These are phyloP conservation scores for Linnemannia hyalina DNA, from an alignment of 192 early-diverging fungal species.

Conservation along the genomic window DNA sequence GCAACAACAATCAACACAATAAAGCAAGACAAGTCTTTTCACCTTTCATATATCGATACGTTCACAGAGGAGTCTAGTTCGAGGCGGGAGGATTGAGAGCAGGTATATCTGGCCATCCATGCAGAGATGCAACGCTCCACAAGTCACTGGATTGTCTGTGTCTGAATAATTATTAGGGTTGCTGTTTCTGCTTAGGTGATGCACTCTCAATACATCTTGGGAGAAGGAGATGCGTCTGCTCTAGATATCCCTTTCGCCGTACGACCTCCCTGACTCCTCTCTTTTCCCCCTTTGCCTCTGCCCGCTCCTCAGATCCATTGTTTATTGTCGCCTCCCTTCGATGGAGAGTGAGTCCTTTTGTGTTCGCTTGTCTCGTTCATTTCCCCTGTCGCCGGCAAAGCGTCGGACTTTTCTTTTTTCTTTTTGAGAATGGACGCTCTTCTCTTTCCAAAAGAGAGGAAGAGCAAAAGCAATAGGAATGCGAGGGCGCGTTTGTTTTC, in stretches of 20 bases:
- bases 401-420: conserved; percentile 3
- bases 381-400: not conserved
- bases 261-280: not conserved
- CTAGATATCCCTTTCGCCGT: not conserved
- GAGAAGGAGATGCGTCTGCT: not conserved
- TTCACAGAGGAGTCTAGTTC: not conserved
- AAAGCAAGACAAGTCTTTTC: too few species aligned
- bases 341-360: not conserved
- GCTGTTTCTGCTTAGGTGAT: not conserved
- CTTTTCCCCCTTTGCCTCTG: not conserved
- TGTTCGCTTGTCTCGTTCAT: not conserved
- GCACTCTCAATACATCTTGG: not conserved
- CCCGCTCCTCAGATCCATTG: too few species aligned
- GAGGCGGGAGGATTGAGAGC: not conserved
- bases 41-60: too few species aligned
- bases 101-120: not conserved
- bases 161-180: not conserved
- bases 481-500: too few species aligned
- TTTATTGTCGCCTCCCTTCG: too few species aligned
- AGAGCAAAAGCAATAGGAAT: too few species aligned
- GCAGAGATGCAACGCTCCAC: not conserved
- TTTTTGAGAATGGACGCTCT: too few species aligned
- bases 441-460: too few species aligned
- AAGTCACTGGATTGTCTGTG: not conserved
- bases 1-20: not conserved